These are phyloP conservation scores for Teunomyces atbi DNA, from an alignment of 805 yeast genomes.

Conservation along the genomic window DNA sequence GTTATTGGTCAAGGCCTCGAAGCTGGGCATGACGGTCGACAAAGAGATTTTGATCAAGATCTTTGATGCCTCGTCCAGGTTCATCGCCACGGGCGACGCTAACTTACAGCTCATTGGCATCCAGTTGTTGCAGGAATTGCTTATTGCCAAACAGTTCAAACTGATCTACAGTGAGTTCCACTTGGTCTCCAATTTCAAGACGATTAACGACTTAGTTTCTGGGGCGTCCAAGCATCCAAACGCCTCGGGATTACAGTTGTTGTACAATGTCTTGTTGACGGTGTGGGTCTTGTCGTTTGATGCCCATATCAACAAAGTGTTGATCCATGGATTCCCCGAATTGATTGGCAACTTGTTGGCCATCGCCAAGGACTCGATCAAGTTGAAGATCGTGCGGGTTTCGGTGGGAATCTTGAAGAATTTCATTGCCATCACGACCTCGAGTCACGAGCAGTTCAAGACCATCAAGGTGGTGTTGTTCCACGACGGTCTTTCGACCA, in stretches of 20 bases:
- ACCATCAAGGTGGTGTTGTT: slow-evolving; percentile 67
- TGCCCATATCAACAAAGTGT: slow-evolving; percentile 44
- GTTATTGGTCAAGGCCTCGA: slow-evolving; percentile 37
- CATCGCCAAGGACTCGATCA: slow-evolving; percentile 76
- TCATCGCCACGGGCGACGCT: slow-evolving; percentile 33
- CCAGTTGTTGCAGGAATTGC: slow-evolving; percentile 63
- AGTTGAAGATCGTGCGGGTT: slow-evolving; percentile 86
- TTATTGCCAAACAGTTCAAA: slow-evolving; percentile 55
- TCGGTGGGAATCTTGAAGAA: slow-evolving; percentile 74
- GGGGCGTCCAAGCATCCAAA: slow-evolving; percentile 35
- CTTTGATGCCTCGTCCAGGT: slow-evolving; percentile 34
- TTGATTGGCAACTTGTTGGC: slow-evolving; percentile 51
- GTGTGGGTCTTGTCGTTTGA: slow-evolving; percentile 87
- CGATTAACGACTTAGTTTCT: slow-evolving; percentile 29
- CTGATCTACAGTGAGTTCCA: slow-evolving; percentile 40
- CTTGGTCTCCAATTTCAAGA: slow-evolving; percentile 32
- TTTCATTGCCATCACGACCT: slow-evolving; percentile 41
- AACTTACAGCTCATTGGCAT: slow-evolving; percentile 58
- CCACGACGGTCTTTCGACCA: slow-evolving; percentile 69
- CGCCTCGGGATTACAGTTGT: slow-evolving; percentile 67
- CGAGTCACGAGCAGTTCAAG: slow-evolving; percentile 36
- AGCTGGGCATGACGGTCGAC: slow-evolving; percentile 17
- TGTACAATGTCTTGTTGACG: slow-evolving; percentile 72
- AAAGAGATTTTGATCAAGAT: slow-evolving; percentile 39
- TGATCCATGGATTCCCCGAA: slow-evolving; percentile 53